A percentile compares a stretch with the other conserved stretches of the same genome.
These are phyloP conservation scores for Trypanosoma boissoni DNA, from an alignment of 208 protist species.

Conservation along the genomic window DNA sequence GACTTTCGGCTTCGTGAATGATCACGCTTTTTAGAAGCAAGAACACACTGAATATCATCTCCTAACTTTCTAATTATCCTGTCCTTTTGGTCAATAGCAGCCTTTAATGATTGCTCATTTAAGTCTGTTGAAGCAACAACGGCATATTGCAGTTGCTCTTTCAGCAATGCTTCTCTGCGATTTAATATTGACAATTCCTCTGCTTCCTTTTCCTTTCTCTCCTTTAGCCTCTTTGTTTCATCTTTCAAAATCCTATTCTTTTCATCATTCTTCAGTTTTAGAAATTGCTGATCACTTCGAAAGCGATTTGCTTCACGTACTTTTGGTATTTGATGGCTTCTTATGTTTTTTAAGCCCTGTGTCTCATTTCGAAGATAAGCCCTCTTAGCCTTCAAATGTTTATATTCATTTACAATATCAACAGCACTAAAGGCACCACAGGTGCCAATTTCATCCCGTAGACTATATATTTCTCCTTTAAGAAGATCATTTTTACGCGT, in stretches of 20 bases:
- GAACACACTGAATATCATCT: constrained; percentile 29
- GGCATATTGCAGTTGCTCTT: constrained; percentile 39
- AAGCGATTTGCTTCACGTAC: constrained; percentile 55
- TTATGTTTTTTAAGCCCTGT: constrained; percentile 67
- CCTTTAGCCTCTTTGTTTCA: constrained; percentile 70
- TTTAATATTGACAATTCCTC: constrained; percentile 30
- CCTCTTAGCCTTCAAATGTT: constrained; percentile 50
- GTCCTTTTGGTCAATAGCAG: constrained; percentile 32
- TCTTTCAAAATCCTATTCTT: constrained; percentile 49
- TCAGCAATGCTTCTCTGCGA: constrained; percentile 39
- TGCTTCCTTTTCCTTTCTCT: constrained; percentile 50
- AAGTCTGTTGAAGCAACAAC: constrained; percentile 17
- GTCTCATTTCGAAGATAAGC: constrained; percentile 75
- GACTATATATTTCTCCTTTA: constrained; percentile 42
- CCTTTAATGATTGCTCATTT: constrained; percentile 46
- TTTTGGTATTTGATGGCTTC: constrained; percentile 70
- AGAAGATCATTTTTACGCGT: constrained; percentile 50
- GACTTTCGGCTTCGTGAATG: neutral
- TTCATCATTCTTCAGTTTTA: constrained; percentile 65
- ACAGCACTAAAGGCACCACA: constrained; percentile 54
- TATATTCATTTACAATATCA: constrained; percentile 71
- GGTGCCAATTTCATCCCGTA: constrained; percentile 54
- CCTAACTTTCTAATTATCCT: constrained; percentile 51
- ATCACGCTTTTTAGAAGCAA: constrained; percentile 20
- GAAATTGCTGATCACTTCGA: constrained; percentile 42